These are phyloP conservation scores for Penicillium diatomitis DNA, from an alignment of 495 filamentous ascomycete species.

Conservation along the genomic window DNA sequence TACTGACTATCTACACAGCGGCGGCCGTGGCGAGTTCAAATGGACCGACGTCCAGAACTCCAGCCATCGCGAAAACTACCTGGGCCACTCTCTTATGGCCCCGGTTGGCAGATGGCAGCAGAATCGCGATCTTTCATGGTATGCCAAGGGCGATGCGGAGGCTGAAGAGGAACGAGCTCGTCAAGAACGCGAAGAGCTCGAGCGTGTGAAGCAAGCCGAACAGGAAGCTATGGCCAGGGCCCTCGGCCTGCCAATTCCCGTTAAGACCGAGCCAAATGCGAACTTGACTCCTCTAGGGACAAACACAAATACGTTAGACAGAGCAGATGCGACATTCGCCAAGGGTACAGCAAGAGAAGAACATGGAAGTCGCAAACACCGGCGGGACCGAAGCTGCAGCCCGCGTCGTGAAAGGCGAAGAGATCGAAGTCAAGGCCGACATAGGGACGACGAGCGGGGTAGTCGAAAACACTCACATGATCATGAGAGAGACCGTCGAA, in stretches of 20 bases:
- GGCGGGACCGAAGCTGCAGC: slow-evolving; percentile 26
- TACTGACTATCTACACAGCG: slow-evolving; percentile 37
- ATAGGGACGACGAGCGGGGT: slow-evolving; percentile 27
- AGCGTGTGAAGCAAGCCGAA: slow-evolving; percentile 81
- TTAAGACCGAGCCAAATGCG: slow-evolving; percentile 30
- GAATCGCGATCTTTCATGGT: slow-evolving; percentile 79
- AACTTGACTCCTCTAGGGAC: slow-evolving; percentile 33
- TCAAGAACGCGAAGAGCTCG: slow-evolving; percentile 63
- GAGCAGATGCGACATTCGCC: slow-evolving; percentile 14
- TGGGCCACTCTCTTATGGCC: slow-evolving; percentile 92
- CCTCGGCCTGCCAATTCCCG: slow-evolving; percentile 63
- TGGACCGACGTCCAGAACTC: slow-evolving; percentile 91
- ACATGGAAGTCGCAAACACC: slow-evolving; percentile 18
- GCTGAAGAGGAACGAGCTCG: slow-evolving; percentile 51
- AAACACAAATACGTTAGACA: slow-evolving; percentile 18
- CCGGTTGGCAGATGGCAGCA: slow-evolving; percentile 95
- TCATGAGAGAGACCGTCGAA: slow-evolving; percentile 15
- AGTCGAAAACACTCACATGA: slow-evolving; percentile 28
- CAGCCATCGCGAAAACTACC: slow-evolving; percentile 88
- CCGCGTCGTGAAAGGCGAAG: slow-evolving; percentile 21
- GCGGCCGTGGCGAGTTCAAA: slow-evolving; percentile 85
- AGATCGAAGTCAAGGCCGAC: slow-evolving; percentile 22
- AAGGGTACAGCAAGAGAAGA: slow-evolving; percentile 15
- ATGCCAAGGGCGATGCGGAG: slow-evolving; percentile 58
- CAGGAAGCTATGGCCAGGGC: slow-evolving; percentile 80